Percentiles rank a stretch among this genome's conserved stretches.
Conservation (phyloP, 192 early-diverging fungal species). For the Coemansia javaensis region DNA sequence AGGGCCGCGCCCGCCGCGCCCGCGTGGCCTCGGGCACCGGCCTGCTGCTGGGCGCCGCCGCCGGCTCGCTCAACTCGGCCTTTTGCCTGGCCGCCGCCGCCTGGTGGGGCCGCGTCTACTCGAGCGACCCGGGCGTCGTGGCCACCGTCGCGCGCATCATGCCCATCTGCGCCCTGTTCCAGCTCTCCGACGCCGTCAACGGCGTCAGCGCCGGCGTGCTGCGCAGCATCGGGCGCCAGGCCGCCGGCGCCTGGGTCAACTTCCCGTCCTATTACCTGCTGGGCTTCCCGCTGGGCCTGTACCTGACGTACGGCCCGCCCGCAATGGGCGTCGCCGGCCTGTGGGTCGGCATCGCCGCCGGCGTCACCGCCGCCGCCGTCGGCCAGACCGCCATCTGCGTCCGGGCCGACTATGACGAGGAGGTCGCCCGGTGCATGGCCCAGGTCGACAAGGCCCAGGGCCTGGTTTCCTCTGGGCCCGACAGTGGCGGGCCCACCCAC, state of each 20-base stretch:
- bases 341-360: conserved; percentile 43
- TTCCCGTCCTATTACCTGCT: conserved; percentile 44
- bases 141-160: conserved; percentile 61
- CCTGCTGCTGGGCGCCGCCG: conserved; percentile 16
- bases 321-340: conserved; percentile 15
- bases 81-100: conserved; percentile 27
- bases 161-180: conserved; percentile 69
- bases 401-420: conserved; percentile 5
- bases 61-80: conserved; percentile 44
- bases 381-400: conserved; percentile 2
- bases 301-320: conserved; percentile 27
- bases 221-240: conserved; percentile 49
- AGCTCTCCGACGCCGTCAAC: conserved; percentile 52
- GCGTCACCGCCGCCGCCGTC: conserved; percentile 2
- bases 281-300: conserved; percentile 49
- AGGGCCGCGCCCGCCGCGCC: conserved; percentile 52
- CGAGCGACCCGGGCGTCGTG: conserved; percentile 63
- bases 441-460: neutral
- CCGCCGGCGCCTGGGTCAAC: conserved; percentile 36
- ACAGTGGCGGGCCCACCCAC: neutral
- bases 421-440: conserved; percentile 4
- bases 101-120: conserved; percentile 54
- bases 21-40: conserved; percentile 49
- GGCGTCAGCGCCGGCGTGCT: conserved; percentile 52
- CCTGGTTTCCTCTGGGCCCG: neutral